These are phyloP conservation scores for Emmonsiellopsis sp. DNA, from an alignment of 2,329 filamentous ascomycete genomes.

Conservation along the genomic window DNA sequence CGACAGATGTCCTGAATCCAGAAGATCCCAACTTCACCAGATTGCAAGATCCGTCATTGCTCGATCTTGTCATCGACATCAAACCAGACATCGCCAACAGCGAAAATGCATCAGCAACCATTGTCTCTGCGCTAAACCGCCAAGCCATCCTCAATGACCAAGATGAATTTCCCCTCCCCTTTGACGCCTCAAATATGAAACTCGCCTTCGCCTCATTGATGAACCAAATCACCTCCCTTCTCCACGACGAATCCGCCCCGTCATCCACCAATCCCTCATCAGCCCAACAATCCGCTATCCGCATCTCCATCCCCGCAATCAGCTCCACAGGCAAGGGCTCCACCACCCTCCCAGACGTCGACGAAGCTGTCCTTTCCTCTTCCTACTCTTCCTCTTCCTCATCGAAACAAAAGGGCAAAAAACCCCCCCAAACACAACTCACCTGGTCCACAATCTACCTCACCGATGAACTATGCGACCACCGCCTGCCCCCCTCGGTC, in stretches of 20 bases:
- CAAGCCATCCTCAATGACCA: conserved; percentile 12
- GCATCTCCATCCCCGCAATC: conserved; percentile 39
- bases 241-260: conserved; percentile 34
- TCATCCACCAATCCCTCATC: conserved; percentile 22
- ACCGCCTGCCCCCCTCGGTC: conserved; percentile 44
- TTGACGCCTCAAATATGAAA: conserved; percentile 24
- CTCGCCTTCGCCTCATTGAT: conserved; percentile 39
- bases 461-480: conserved; percentile 57
- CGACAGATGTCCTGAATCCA: conserved; percentile 54
- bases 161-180: conserved; percentile 17
- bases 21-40: conserved; percentile 78
- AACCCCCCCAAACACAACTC: conserved; percentile 40
- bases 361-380: conserved; percentile 43
- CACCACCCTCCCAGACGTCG: conserved; percentile 58
- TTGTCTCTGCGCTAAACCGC: conserved; percentile 15
- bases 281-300: conserved; percentile 23
- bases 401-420: conserved; percentile 22
- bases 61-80: conserved; percentile 64
- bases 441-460: conserved; percentile 65
- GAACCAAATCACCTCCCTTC: conserved; percentile 42
- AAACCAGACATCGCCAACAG: conserved; percentile 20
- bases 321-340: conserved; percentile 47
- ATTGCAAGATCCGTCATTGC: conserved; percentile 59
- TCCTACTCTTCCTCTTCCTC: conserved; percentile 11
- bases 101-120: conserved; percentile 19